Base-by-base conservation (phyloP, 371 early-diverging fungal species). In the Rhizoclosmatium hyalinum region DNA sequence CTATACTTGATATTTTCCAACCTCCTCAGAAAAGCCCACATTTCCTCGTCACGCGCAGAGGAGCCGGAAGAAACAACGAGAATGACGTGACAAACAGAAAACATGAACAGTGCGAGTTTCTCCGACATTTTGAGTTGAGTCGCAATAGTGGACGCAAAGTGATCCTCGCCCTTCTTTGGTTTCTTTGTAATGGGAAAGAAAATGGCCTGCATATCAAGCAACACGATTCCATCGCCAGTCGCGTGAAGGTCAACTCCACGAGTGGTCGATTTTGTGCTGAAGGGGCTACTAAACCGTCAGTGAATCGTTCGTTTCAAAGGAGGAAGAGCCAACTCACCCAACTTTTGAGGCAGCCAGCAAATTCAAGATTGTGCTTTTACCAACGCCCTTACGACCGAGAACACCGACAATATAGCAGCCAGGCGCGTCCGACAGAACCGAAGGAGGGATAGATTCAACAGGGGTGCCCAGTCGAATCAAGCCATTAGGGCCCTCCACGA, bases 331-430 rank as follows among this genome's bases (percentile, higher is more conserved):
- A 12, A 19, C 47, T 21, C 24, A 42, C 14, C n/a, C 39, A 53
- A 53, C n/a, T 21, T 42, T 50, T 8, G 58, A 42, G 39, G 72
- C 61, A 47, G 89, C 83, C 63, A 93, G 88, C 6, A 84, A 76
- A 8, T 92, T 92, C 19, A 93, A 69, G 5, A 93, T 72, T 0
- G 92, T 88, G 0, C 91, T 90, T 76, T 93, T 93, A 1, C 94
- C 94, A 42, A 85, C 89, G 10, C 91, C 90, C 79, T 88, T 89
- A 19, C 88, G 84, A 10, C 94, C 94, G 44, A 92, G 64, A 24
- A 91, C 86, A 10, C 94, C 93, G 39, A 93, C 86, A 3, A 91
- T 89, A 75, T 91, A 93, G 79, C 92, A 91, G 39, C 92, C 93
- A n/a, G 93, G 92, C 58, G 86, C 80, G 43, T 93, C 93, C 14